Percentiles rank a stretch among this genome's conserved stretches.
Evolutionary conservation across 108 stramenopile genomes (phyloP).

Genomic region (Licmophora abbreviata): DNA sequence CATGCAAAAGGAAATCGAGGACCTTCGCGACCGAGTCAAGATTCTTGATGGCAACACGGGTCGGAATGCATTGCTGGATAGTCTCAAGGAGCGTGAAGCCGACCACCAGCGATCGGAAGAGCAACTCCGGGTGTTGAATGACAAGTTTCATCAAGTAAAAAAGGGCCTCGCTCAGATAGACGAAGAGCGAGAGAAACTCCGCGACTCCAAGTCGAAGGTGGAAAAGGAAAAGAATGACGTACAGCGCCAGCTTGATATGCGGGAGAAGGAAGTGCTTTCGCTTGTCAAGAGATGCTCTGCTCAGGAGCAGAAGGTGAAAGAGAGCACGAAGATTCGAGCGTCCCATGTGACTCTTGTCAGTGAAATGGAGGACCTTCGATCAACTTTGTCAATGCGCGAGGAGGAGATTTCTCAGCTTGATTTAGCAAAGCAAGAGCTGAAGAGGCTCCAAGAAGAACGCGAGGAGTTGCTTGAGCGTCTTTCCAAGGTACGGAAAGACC

Average conservation of each 20-base stretch:
- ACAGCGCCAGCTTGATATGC: slow-evolving; percentile 23
- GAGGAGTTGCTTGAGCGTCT: slow-evolving; percentile 21
- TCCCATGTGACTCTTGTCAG: slow-evolving; percentile 2
- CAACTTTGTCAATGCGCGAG: slow-evolving; percentile 5
- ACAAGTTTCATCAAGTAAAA: slow-evolving; percentile 23
- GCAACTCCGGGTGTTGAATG: slow-evolving; percentile 17
- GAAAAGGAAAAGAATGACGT: slow-evolving; percentile 30
- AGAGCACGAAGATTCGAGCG: slow-evolving; percentile 15
- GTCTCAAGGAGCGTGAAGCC: not conserved
- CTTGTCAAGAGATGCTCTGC: slow-evolving; percentile 31
- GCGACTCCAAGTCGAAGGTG: slow-evolving; percentile 14
- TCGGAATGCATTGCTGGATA: not conserved
- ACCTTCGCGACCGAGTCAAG: not conserved
- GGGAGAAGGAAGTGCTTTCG: slow-evolving; percentile 31
- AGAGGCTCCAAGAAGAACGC: slow-evolving; percentile 17
- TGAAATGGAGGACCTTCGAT: slow-evolving; percentile 7
- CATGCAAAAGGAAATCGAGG: not conserved
- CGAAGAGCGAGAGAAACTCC: slow-evolving; percentile 19
- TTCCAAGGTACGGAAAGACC: slow-evolving; percentile 16
- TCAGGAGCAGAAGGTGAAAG: slow-evolving; percentile 33
- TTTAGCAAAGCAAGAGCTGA: slow-evolving; percentile 12
- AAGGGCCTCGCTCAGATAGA: slow-evolving; percentile 28
- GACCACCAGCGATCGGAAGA: slow-evolving; percentile 9
- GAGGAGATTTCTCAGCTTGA: slow-evolving; percentile 7
- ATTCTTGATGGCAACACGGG: slow-evolving; percentile 2